Conservation (phyloP, 2,329 filamentous ascomycete species). For the Cordyceps tenuipes region DNA sequence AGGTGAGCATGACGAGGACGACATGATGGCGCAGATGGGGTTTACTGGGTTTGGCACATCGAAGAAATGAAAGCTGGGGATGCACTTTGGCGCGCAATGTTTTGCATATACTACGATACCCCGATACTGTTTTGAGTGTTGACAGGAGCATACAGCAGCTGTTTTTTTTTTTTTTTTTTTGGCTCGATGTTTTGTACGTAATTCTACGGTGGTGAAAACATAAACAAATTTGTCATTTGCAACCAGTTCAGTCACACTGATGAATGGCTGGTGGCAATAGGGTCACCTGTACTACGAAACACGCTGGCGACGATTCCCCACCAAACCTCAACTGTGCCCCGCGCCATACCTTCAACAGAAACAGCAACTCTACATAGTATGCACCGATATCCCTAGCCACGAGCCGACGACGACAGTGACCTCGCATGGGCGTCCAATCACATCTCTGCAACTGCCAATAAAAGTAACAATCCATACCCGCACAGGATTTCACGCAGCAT, state of each 20-base stretch:
- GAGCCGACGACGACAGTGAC: not conserved
- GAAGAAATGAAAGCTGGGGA: slow-evolving; percentile 33
- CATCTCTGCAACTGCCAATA: not conserved
- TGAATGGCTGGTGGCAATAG: too few species aligned
- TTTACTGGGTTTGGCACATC: slow-evolving; percentile 55
- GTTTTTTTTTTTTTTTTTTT: not conserved
- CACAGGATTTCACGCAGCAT: slow-evolving; percentile 17
- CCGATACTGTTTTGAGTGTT: not conserved
- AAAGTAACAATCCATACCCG: not conserved
- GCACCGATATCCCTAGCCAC: not conserved
- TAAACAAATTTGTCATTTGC: not conserved
- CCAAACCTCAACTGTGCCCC: not conserved
- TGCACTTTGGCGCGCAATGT: slow-evolving; percentile 4
- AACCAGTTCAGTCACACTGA: not conserved
- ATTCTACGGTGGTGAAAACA: too few species aligned
- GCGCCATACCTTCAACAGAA: not conserved
- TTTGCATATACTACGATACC: slow-evolving; percentile 9
- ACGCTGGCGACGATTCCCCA: not conserved
- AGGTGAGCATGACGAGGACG: slow-evolving; percentile 63
- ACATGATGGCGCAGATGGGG: slow-evolving; percentile 62
- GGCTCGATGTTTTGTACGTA: too few species aligned
- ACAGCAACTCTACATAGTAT: not conserved
- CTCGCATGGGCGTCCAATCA: not conserved
- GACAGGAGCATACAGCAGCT: not conserved
- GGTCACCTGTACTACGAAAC: not conserved